These are phyloP conservation scores for Lasiodiplodia hormozganensis DNA, from an alignment of 2,329 filamentous ascomycete genomes.

Conservation along the genomic window DNA sequence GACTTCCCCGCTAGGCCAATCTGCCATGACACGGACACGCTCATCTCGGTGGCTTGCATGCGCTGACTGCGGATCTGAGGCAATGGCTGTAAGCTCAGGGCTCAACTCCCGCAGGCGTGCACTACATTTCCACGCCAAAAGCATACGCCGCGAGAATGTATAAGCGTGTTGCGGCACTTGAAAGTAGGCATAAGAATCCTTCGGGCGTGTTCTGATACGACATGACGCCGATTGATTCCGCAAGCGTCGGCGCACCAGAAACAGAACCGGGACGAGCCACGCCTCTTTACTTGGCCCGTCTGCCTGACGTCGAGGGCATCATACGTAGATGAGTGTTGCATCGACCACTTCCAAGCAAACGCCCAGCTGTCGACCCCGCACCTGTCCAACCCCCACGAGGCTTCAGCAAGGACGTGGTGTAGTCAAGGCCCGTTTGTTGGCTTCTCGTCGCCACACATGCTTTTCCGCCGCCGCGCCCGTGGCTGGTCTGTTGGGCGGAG, in stretches of 20 bases:
- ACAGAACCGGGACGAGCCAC: conserved; percentile 16
- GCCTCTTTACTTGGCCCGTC: conserved; percentile 22
- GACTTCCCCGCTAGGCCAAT: background rate
- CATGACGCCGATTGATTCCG: conserved; percentile 10
- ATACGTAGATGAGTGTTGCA: background rate
- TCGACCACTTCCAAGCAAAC: conserved; percentile 7
- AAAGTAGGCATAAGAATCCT: conserved; percentile 10
- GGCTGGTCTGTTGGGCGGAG: conserved; percentile 10
- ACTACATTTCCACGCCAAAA: background rate
- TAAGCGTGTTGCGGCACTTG: background rate
- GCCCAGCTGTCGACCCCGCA: conserved; percentile 23
- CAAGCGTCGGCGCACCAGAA: conserved; percentile 15
- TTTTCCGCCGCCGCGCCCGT: conserved; percentile 8
- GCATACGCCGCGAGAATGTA: background rate
- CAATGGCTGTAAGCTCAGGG: background rate
- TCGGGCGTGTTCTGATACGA: conserved; percentile 5
- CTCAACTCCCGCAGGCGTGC: background rate
- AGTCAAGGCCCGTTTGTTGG: background rate
- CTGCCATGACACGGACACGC: background rate
- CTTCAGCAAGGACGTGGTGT: background rate
- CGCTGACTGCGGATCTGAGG: background rate
- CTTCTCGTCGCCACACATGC: background rate
- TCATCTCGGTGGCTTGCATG: background rate
- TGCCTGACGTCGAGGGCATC: conserved; percentile 2
- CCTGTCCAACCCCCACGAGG: background rate